Evolutionary conservation across 2,329 filamentous ascomycete species (phyloP).

Genomic region (Fusarium lyarnte): DNA sequence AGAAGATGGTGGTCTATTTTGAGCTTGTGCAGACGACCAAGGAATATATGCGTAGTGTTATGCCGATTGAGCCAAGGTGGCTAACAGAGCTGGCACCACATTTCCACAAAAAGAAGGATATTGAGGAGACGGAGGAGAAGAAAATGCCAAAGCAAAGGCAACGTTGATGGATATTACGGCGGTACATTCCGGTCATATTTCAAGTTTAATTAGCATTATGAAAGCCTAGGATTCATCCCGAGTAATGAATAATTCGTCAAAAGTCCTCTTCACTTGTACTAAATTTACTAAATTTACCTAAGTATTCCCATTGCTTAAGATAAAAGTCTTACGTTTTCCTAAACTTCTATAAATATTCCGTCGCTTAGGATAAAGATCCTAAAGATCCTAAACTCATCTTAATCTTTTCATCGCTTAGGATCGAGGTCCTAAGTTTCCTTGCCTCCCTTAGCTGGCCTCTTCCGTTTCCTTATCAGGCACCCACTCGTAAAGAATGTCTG

Average conservation of each 20-base stretch:
- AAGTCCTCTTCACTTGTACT: too few species aligned
- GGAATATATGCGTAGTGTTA: slow-evolving; percentile 90
- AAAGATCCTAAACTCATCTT: too few species aligned
- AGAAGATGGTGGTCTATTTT: slow-evolving; percentile 87
- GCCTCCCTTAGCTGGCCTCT: neutral
- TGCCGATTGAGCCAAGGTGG: slow-evolving; percentile 88
- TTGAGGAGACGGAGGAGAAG: slow-evolving; percentile 83
- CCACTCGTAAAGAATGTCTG: slow-evolving; percentile 62
- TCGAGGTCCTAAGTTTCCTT: neutral
- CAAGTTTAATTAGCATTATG: too few species aligned
- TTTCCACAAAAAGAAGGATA: slow-evolving; percentile 90
- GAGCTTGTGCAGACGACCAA: slow-evolving; percentile 85
- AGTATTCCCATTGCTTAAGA: neutral
- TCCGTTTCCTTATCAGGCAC: slow-evolving; percentile 20
- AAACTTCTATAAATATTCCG: too few species aligned
- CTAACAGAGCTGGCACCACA: slow-evolving; percentile 90
- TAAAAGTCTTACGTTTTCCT: too few species aligned
- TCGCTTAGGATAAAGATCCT: too few species aligned
- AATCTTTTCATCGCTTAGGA: neutral
- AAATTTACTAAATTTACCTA: neutral
- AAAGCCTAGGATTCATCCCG: too few species aligned
- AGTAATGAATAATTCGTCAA: too few species aligned
- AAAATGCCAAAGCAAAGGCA: slow-evolving; percentile 61
- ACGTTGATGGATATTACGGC: too few species aligned
- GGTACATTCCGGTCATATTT: too few species aligned